A percentile compares a stretch with the other conserved stretches of the same genome.
Evolutionary conservation across 2,329 filamentous ascomycete species (phyloP).

Genomic region (Fulvia fulva): DNA sequence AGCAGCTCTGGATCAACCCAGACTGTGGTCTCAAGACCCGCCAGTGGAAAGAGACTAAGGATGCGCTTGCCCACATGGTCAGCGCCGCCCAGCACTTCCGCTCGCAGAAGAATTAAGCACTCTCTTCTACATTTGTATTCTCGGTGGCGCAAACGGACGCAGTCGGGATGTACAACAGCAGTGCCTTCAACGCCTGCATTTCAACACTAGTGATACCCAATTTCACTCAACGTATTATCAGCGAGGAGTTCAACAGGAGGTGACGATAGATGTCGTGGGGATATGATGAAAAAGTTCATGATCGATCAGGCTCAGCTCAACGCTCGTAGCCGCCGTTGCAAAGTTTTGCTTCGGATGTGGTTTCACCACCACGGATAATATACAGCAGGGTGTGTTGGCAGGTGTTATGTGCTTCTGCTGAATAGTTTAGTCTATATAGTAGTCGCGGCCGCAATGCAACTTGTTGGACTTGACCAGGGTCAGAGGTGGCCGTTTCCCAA

Average conservation of each 20-base stretch:
- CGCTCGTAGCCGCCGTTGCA: constrained; percentile 19
- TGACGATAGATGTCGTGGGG: constrained; percentile 16
- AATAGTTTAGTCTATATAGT: neutral
- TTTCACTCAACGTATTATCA: constrained; percentile 29
- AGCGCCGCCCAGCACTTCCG: constrained; percentile 97
- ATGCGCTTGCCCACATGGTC: constrained; percentile 92
- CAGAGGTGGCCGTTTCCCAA: no score
- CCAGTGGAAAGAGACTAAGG: constrained; percentile 98
- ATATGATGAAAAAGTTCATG: constrained; percentile 21
- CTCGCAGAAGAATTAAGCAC: constrained; percentile 47
- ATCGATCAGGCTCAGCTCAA: constrained; percentile 27
- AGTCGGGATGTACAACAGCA: constrained; percentile 1
- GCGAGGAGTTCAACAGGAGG: constrained; percentile 31
- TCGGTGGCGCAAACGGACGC: neutral
- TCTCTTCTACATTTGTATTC: neutral
- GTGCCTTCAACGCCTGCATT: constrained; percentile 10
- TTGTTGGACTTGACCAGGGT: neutral
- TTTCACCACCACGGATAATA: constrained; percentile 1
- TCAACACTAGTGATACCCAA: constrained; percentile 32
- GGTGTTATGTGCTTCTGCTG: constrained; percentile 6
- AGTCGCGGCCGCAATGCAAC: constrained; percentile 1
- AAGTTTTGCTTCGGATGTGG: neutral
- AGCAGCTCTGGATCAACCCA: constrained; percentile 99
- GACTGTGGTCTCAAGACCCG: constrained; percentile 99
- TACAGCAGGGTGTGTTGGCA: constrained; percentile 5